Conservation (phyloP, 2,329 filamentous ascomycete genomes). For the Hypoxylon sp. region DNA sequence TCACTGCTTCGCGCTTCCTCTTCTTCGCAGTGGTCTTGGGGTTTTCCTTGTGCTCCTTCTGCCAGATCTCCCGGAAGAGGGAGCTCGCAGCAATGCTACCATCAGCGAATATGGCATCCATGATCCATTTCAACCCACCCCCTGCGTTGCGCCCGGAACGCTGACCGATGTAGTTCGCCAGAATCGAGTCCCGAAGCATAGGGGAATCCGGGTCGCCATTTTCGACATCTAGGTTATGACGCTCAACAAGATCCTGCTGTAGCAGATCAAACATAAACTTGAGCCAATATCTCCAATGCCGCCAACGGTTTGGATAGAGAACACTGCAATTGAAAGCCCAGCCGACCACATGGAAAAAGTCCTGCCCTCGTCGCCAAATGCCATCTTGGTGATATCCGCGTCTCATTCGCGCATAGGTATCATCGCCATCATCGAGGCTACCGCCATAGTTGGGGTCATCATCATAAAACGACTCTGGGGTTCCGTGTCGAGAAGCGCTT, state of each 20-base stretch:
- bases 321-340: conserved; percentile 96
- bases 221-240: conserved; percentile 65
- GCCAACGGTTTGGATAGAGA: conserved; percentile 80
- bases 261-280: conserved; percentile 84
- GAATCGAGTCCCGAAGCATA: conserved; percentile 68
- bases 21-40: conserved; percentile 63
- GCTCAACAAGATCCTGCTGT: conserved; percentile 77
- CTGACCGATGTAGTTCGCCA: conserved; percentile 72
- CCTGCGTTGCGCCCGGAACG: conserved; percentile 62
- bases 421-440: conserved; percentile 63
- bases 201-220: conserved; percentile 52
- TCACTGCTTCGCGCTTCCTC: conserved; percentile 66
- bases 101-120: conserved; percentile 78
- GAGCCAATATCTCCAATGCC: conserved; percentile 85
- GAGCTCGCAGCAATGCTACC: conserved; percentile 68
- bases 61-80: conserved; percentile 77
- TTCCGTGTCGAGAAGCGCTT: conserved; percentile 51
- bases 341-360: conserved; percentile 90
- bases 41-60: conserved; percentile 71
- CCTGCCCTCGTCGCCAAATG: conserved; percentile 81
- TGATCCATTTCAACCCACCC: conserved; percentile 65
- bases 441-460: conserved; percentile 65
- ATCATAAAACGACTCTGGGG: conserved; percentile 62
- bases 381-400: conserved; percentile 75
- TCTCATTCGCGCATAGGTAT: conserved; percentile 68